Evolutionary conservation across 2,329 filamentous ascomycete species (phyloP).

Genomic region (Esteya vermicola): DNA sequence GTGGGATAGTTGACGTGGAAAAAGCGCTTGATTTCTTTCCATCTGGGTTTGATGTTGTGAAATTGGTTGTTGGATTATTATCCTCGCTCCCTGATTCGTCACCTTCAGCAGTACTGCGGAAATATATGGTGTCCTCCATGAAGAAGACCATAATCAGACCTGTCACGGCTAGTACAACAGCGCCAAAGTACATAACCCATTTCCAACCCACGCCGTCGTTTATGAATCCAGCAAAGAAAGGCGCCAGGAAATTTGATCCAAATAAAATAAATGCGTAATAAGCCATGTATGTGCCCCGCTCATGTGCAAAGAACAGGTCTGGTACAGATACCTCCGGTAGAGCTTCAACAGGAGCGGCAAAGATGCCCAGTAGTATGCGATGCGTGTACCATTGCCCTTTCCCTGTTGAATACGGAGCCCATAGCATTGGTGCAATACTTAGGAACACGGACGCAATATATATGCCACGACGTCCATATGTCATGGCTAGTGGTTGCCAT

Average conservation of each 20-base stretch:
- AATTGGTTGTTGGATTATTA: no score
- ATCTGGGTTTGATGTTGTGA: no score
- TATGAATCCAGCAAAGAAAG: slow-evolving; percentile 34
- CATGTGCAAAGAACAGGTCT: slow-evolving; percentile 14
- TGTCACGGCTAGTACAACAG: slow-evolving; percentile 33
- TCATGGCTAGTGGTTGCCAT: slow-evolving; percentile 31
- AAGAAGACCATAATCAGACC: slow-evolving; percentile 41
- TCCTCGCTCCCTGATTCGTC: slow-evolving; percentile 10
- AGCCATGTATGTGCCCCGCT: slow-evolving; percentile 23
- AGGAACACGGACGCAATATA: slow-evolving; percentile 14
- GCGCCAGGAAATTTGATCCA: slow-evolving; percentile 29
- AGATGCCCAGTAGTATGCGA: slow-evolving; percentile 27
- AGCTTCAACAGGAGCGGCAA: slow-evolving; percentile 29
- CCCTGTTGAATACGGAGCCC: slow-evolving; percentile 23
- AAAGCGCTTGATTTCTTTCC: no score
- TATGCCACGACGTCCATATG: slow-evolving; percentile 22
- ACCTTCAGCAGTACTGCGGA: slow-evolving; percentile 21
- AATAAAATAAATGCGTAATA: slow-evolving; percentile 27
- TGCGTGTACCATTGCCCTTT: slow-evolving; percentile 29
- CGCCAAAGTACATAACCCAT: slow-evolving; percentile 37
- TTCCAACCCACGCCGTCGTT: slow-evolving; percentile 31
- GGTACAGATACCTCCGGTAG: slow-evolving; percentile 24
- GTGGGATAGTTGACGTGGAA: no score
- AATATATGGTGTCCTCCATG: slow-evolving; percentile 46
- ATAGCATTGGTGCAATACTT: slow-evolving; percentile 19